Evolutionary conservation across 139 green algal genomes (phyloP).

Genomic region (Monoraphidium neglectum): DNA sequence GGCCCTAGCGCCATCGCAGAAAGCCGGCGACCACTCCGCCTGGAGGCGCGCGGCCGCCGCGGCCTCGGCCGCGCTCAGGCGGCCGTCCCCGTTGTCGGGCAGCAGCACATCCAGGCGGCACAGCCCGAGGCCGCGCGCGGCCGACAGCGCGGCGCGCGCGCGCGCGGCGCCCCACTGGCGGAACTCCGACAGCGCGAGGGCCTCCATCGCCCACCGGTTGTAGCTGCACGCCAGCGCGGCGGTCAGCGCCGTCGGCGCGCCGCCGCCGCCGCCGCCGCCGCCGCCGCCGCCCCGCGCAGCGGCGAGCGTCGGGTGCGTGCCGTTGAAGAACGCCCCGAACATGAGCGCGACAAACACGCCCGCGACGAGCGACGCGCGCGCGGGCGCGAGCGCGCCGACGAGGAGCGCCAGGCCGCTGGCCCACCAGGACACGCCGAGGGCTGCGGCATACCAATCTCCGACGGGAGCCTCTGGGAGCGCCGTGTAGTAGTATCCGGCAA

Average conservation of each 20-base stretch:
- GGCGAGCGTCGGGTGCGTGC: neutral
- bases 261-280: neutral
- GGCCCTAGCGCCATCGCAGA: neutral
- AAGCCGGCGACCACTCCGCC: neutral
- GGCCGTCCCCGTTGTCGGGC: neutral
- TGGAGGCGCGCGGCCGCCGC: neutral
- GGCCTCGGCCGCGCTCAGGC: neutral
- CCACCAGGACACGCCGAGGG: slow-evolving; percentile 4
- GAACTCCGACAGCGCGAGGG: neutral
- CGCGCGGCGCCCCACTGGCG: neutral
- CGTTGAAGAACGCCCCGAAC: slow-evolving; percentile 10
- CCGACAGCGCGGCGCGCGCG: neutral
- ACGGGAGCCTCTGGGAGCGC: neutral
- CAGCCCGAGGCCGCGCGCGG: neutral
- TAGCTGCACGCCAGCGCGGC: neutral
- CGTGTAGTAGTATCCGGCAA: neutral
- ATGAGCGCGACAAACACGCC: slow-evolving; percentile 11
- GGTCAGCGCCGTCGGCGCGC: too few relatives aligned
- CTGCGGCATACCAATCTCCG: neutral
- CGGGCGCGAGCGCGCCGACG: neutral
- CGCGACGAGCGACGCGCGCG: neutral
- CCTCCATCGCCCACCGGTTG: slow-evolving; percentile 10
- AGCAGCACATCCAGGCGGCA: neutral
- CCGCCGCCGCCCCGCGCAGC: neutral
- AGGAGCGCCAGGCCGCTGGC: slow-evolving; percentile 3